Conservation (phyloP, 179 eudicot genomes). For the Nepenthes alata region DNA sequence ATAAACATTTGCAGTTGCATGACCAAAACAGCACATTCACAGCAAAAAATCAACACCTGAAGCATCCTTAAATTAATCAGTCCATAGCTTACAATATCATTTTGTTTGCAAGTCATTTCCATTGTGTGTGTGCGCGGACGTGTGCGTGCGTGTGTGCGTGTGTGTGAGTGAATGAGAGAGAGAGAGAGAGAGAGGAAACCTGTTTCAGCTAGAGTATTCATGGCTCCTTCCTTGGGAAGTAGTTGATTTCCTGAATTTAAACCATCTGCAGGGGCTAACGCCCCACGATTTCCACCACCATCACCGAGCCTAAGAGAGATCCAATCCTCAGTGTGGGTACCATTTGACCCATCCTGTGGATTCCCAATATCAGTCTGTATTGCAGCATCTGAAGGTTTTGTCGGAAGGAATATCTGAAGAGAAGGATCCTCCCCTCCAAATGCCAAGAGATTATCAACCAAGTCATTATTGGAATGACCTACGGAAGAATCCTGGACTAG, state of each 20-base stretch:
- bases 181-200: constrained; percentile 32
- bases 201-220: constrained; percentile 40
- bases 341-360: constrained; percentile 44
- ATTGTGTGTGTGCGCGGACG: background rate
- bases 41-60: no score
- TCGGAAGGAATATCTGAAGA: constrained; percentile 82
- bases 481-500: constrained; percentile 33
- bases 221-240: constrained; percentile 32
- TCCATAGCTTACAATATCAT: no score
- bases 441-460: constrained; percentile 72
- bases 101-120: background rate
- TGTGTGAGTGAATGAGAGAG: background rate
- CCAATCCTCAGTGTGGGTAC: constrained; percentile 62
- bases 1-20: no score
- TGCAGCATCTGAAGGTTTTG: constrained; percentile 61
- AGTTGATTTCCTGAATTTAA: constrained; percentile 27
- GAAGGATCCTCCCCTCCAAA: constrained; percentile 81
- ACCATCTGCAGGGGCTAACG: constrained; percentile 27
- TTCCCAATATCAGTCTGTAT: constrained; percentile 36
- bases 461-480: constrained; percentile 33
- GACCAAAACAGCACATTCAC: no score
- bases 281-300: constrained; percentile 31
- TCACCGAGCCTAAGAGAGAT: constrained; percentile 84
- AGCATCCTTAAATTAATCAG: no score
- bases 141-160: background rate